Conservation (phyloP, 257 asterid genomes). For the Capsicum rhomboideum region DNA sequence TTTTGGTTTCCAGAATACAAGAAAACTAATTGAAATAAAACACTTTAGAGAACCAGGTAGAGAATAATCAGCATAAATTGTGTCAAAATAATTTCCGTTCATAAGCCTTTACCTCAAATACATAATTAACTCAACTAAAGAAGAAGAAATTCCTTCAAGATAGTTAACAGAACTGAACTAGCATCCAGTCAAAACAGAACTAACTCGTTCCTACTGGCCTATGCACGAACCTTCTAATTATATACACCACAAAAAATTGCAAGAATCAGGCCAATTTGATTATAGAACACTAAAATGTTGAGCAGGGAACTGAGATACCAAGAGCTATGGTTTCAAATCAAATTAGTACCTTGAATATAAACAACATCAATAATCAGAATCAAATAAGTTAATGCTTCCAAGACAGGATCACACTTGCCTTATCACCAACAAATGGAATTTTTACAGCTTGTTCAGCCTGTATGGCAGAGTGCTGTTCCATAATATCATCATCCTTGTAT, state of each 20-base stretch:
- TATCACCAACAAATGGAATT: slow-evolving; percentile 72
- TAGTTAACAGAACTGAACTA: not conserved
- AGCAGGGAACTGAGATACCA: not conserved
- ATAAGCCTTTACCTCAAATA: not conserved
- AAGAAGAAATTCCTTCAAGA: not conserved
- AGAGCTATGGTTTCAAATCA: not conserved
- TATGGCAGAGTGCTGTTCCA: slow-evolving; percentile 69
- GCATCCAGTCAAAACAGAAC: not conserved
- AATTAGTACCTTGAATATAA: not conserved
- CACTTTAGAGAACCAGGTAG: not conserved
- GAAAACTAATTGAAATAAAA: not conserved
- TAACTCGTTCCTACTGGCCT: not conserved
- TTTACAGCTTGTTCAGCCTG: slow-evolving; percentile 68
- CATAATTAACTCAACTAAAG: not conserved
- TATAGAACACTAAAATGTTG: not conserved
- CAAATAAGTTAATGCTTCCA: not conserved
- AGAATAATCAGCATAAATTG: not conserved
- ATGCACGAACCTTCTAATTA: not conserved
- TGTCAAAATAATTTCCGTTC: not conserved
- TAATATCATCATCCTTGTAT: slow-evolving; percentile 63
- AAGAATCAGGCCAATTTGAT: not conserved
- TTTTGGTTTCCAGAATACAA: not conserved
- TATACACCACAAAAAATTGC: not conserved
- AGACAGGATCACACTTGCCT: slow-evolving; percentile 37
- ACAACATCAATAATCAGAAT: not conserved